A percentile compares a stretch with the other conserved stretches of the same genome.
Conservation (phyloP, 805 yeast species). For the Candida coleopterorum region DNA sequence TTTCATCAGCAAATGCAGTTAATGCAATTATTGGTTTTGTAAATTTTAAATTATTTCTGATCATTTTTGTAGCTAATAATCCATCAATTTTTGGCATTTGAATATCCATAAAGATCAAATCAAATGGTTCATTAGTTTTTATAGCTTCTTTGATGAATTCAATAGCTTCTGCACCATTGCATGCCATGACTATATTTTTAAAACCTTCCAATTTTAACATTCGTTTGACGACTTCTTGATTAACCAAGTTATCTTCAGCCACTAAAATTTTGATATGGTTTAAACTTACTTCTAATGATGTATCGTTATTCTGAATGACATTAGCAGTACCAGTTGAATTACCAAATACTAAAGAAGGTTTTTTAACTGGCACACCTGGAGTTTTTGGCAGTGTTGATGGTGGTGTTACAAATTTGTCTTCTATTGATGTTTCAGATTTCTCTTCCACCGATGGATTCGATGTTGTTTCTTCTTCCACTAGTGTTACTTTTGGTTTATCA, state of each 20-base stretch:
- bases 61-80: conserved; percentile 47
- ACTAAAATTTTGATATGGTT: conserved; percentile 44
- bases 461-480: too few species aligned
- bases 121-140: conserved; percentile 35
- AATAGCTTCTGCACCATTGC: conserved; percentile 37
- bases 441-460: too few species aligned
- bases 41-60: conserved; percentile 59
- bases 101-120: conserved; percentile 53
- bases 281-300: conserved; percentile 8
- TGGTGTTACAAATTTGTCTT: too few species aligned
- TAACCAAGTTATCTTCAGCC: conserved; percentile 53
- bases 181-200: conserved; percentile 51
- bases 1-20: conserved; percentile 92
- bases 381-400: too few species aligned
- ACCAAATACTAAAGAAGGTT: conserved; percentile 14
- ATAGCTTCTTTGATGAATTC: conserved; percentile 23
- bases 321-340: conserved; percentile 45
- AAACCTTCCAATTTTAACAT: conserved; percentile 46
- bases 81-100: conserved; percentile 58
- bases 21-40: conserved; percentile 82
- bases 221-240: conserved; percentile 46
- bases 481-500: background rate
- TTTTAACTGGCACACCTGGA: conserved; percentile 19
- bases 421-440: too few species aligned
- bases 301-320: conserved; percentile 8